These are phyloP conservation scores for Stylonectria norvegica DNA, from an alignment of 2,329 filamentous ascomycete genomes.

Conservation along the genomic window DNA sequence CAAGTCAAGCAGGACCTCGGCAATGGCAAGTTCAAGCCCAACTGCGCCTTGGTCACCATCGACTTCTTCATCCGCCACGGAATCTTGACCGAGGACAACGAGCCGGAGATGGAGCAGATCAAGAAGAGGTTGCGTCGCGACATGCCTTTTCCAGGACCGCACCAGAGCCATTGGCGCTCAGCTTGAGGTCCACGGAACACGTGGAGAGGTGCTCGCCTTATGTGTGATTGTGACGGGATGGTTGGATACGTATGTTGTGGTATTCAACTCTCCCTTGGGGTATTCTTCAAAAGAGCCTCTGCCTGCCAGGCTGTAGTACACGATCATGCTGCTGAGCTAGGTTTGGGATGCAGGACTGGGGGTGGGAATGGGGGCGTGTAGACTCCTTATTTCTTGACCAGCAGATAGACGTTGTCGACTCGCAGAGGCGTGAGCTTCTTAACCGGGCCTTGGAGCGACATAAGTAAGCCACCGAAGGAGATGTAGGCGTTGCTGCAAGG, in stretches of 20 bases:
- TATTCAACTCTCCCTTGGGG: no score
- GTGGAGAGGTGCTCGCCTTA: no score
- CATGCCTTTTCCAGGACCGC: conserved; percentile 74
- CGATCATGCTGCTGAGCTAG: no score
- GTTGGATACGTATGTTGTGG: no score
- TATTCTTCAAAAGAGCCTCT: no score
- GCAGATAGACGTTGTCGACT: conserved; percentile 89
- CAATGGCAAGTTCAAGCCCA: conserved; percentile 82
- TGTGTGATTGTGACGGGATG: no score
- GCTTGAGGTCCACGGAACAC: no score
- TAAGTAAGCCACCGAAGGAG: conserved; percentile 87
- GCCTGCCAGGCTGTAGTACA: no score
- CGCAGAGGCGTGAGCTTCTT: conserved; percentile 90
- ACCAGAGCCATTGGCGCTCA: conserved; percentile 38
- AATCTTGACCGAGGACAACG: conserved; percentile 73
- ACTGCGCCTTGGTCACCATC: conserved; percentile 78
- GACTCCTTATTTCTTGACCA: conserved; percentile 75
- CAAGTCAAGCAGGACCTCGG: conserved; percentile 69
- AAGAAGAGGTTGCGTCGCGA: conserved; percentile 69
- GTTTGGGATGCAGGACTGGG: not conserved
- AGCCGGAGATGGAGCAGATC: conserved; percentile 75
- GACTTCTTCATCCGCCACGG: conserved; percentile 90
- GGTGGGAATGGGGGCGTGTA: not conserved
- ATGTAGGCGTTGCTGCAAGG: conserved; percentile 80
- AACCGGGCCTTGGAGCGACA: conserved; percentile 89